These are phyloP conservation scores for Rhamnella rubrinervis DNA, from an alignment of 331 rosid species.

Conservation along the genomic window DNA sequence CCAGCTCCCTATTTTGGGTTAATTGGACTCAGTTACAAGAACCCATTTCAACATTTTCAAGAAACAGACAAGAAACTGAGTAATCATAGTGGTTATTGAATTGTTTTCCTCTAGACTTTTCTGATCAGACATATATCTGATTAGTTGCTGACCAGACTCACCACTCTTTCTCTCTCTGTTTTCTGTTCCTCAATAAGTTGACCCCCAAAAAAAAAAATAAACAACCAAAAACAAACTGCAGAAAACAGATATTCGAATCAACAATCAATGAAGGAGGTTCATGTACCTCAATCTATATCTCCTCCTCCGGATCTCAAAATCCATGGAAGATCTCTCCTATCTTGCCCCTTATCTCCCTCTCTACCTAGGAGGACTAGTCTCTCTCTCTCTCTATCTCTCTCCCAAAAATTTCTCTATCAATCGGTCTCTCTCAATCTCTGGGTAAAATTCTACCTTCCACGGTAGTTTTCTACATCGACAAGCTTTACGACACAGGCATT, in stretches of 20 bases:
- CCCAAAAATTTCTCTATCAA: too few relatives aligned
- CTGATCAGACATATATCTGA: slow-evolving; percentile 13
- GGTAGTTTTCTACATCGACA: too few relatives aligned
- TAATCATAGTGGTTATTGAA: background rate
- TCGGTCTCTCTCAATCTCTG: too few relatives aligned
- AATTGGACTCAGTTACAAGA: slow-evolving; percentile 25
- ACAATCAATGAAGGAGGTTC: slow-evolving; percentile 15
- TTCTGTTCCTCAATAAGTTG: slow-evolving; percentile 17
- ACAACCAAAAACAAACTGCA: background rate
- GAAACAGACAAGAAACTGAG: slow-evolving; percentile 27
- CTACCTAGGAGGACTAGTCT: background rate
- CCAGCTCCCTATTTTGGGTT: slow-evolving; percentile 26
- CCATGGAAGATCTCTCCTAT: slow-evolving; percentile 18
- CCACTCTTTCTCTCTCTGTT: slow-evolving; percentile 5
- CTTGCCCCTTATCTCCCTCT: background rate
- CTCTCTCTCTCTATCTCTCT: too few relatives aligned
- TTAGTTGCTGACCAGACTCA: slow-evolving; percentile 25
- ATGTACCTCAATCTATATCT: slow-evolving; percentile 22
- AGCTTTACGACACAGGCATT: slow-evolving; percentile 12
- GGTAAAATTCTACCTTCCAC: too few relatives aligned
- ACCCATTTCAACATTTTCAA: slow-evolving; percentile 34
- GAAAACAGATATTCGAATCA: slow-evolving; percentile 12
- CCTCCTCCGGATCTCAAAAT: slow-evolving; percentile 41
- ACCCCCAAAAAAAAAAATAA: slow-evolving; percentile 21
- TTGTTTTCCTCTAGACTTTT: slow-evolving; percentile 1